Base-by-base conservation (phyloP, 345 rosid species). In the Linum usitatissimum region DNA sequence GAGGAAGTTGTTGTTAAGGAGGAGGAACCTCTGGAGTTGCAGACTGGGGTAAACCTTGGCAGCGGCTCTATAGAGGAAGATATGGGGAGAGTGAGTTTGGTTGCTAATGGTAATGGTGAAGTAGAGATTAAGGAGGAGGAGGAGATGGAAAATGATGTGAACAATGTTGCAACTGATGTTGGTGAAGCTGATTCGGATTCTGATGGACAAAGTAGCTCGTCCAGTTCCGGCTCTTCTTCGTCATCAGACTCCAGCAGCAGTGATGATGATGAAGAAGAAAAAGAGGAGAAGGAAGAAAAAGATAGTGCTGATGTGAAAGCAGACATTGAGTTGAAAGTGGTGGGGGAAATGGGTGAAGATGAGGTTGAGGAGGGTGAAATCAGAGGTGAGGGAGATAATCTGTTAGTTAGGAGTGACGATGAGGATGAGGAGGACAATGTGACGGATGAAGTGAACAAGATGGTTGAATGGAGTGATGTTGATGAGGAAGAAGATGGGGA, bases 401-500 rank as follows among this genome's bases (percentile, higher is more conserved):
- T 64, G 49, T 36, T 48, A 49, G 67, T 19, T 30, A 42, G 59
- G 38, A 55, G 59, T 18, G 59, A 55, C 1, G 36, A 7, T 64
- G 76, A 42, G 15, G 72, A 40, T 34, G 76, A 55, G 59, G 59
- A 55, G 4, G 31, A 42, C 23, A 58, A 56, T 14, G 81, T 64
- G 1, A 81, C 64, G 1, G 84, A 79, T 7, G 78, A 69, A 36
- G 81, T 42, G 20, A 73, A 71, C 38, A 73, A 75, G 63, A 84
- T 78, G 85, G 19, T 81, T 70, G 71, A 55, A 61, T 83, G 84
- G 81, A 71, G 75, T 58, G 86, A 75, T 68, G 68, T 67, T 28
- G 84, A 74, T 59, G 86, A 74, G 17, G 82, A 77, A 4, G 86
- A 79, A 21, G 86, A 67, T n/a, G 74, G 40, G 55, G 76, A 61